These are phyloP conservation scores for Camelina neglecta DNA, from an alignment of 345 rosid genomes.

Conservation along the genomic window DNA sequence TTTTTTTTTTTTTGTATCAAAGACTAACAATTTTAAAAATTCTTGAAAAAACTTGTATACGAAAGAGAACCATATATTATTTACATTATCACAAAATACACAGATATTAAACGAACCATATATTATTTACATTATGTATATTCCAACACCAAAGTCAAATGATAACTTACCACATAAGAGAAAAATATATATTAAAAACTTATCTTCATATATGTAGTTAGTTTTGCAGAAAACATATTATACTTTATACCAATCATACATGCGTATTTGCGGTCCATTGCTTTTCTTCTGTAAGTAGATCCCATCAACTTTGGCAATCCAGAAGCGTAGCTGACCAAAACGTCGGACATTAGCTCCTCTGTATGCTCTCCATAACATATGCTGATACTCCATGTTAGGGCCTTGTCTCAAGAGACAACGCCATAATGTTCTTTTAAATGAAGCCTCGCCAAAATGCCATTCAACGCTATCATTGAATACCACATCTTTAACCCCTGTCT, in stretches of 20 bases:
- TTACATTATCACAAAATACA: no score
- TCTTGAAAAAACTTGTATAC: no score
- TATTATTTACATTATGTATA: not conserved
- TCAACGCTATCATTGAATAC: not conserved
- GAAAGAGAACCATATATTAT: no score
- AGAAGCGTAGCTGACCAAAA: not conserved
- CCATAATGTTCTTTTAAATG: constrained; percentile 8
- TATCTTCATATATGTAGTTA: not conserved
- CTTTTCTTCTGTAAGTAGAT: not conserved
- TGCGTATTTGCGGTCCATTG: not conserved
- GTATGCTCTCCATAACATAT: not conserved
- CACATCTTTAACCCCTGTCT: not conserved
- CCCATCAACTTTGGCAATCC: constrained; percentile 4
- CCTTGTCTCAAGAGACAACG: constrained; percentile 15
- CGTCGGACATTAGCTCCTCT: not conserved
- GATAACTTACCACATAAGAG: not conserved
- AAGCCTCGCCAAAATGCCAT: not conserved
- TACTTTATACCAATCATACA: not conserved
- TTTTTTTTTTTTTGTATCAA: no score
- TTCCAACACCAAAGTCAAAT: not conserved
- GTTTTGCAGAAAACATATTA: not conserved
- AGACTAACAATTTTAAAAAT: no score
- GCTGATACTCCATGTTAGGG: not conserved
- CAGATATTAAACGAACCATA: no score
- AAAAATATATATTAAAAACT: no score